Base-by-base conservation (phyloP, 192 early-diverging fungal genomes). In the Umbelopsis vinacea region DNA sequence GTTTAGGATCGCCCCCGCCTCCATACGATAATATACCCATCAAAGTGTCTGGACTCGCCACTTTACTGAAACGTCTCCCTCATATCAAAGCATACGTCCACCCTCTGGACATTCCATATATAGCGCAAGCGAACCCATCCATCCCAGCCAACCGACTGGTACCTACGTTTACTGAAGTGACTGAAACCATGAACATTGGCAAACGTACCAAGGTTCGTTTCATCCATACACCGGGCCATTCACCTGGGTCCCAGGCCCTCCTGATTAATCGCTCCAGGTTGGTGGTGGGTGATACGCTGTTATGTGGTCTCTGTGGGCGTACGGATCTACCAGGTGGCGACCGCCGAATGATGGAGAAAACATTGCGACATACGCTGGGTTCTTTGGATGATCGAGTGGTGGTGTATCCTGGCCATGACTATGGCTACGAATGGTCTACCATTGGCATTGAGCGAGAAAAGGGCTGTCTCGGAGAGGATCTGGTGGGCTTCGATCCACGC, bases 161-260 rank as follows among this genome's bases (percentile, higher is more conserved):
- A 0, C 71, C 74, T 2, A 77, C 75, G 1, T 77, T 72, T 67
- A 81, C 75, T 6, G 57, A 67, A 15, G 48, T 76, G 19, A 77
- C 78, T 17, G 37, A 55, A 3, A 48, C 52, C 0, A n/a, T 77
- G 19, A 46, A 46, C 14, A 40, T 90, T 0, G 89, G 89, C 38
- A 47, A 50, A 35, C 80, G 75, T 15, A 87, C 86, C 0, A 77
- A 82, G 11, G 74, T 97, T 22, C 71, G 82, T 68, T 94, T 96
- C 76, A 75, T 95, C 40, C 96, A 98, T 75, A 95, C 93, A n/a
- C 96, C 96, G 2, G 96, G 96, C 17, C 96, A 98, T 75, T 93
- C 96, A 26, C 87, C 89, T 4, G 96, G 96, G 10, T 92, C 90
- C 69, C 93, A 96, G 78, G 92, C 91, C 69, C 68, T 98, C 21